A percentile compares a stretch with the other conserved stretches of the same genome.
Evolutionary conservation across 2,329 filamentous ascomycete genomes (phyloP).

Genomic region (Boeremia exigua): DNA sequence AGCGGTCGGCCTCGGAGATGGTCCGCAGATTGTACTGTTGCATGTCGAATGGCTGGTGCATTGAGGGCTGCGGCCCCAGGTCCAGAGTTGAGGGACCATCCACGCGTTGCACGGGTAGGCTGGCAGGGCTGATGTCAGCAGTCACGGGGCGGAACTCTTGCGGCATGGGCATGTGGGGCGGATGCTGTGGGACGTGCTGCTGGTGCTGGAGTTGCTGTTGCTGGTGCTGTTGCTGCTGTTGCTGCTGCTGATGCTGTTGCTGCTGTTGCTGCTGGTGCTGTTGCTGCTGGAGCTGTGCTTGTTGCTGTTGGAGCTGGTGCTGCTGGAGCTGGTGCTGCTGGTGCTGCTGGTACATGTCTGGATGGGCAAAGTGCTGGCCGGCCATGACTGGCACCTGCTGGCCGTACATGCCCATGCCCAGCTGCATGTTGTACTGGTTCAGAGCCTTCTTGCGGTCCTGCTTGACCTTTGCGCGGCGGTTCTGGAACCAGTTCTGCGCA

Average conservation of each 20-base stretch:
- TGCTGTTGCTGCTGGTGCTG: neutral
- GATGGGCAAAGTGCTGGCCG: conserved; percentile 21
- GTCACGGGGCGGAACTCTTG: conserved; percentile 37
- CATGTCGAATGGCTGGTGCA: conserved; percentile 45
- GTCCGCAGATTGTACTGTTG: conserved; percentile 39
- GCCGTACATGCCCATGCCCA: conserved; percentile 31
- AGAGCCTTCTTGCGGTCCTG: conserved; percentile 58
- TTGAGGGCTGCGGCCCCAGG: conserved; percentile 37
- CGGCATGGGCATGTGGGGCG: conserved; percentile 35
- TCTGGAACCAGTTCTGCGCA: conserved; percentile 61
- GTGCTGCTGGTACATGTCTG: conserved; percentile 16
- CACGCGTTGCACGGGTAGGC: conserved; percentile 39
- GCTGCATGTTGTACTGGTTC: conserved; percentile 46
- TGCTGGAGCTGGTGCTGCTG: neutral
- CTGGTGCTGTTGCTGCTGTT: neutral
- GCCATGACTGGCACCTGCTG: conserved; percentile 33
- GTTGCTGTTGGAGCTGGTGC: neutral
- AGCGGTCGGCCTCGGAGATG: conserved; percentile 42
- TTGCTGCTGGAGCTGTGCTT: conserved; percentile 1
- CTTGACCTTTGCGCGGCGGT: conserved; percentile 60
- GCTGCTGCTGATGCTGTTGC: neutral
- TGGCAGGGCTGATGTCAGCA: conserved; percentile 46
- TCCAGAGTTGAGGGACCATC: conserved; percentile 43
- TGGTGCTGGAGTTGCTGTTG: neutral
- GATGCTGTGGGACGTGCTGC: conserved; percentile 23